A percentile compares a stretch with the other conserved stretches of the same genome.
phyloP scores from a whole-genome alignment of 768 basidiomycete genomes.

The Boletus pseudo-olivaceus region DNA sequence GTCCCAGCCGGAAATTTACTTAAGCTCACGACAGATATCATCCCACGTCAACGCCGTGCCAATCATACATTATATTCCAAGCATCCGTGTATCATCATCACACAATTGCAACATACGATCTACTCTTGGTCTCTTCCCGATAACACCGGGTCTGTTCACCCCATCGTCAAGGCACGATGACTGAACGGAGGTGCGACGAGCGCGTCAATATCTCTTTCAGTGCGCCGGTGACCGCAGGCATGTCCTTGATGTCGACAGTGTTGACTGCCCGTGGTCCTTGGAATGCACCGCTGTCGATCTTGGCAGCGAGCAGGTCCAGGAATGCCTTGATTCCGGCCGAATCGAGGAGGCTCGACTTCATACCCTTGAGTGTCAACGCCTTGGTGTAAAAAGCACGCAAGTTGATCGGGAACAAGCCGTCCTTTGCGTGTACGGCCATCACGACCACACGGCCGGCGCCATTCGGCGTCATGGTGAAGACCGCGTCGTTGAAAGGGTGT shows the following conservation, averaged over 20 bases:
- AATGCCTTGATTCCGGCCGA: constrained; percentile 25
- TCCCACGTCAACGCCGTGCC: neutral
- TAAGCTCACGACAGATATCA: neutral
- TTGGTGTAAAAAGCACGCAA: constrained; percentile 34
- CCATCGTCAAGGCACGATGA: constrained; percentile 21
- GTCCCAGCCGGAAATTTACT: no score
- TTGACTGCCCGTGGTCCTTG: constrained; percentile 27
- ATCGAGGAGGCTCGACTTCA: constrained; percentile 27
- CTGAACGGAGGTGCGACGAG: constrained; percentile 28
- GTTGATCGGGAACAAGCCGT: constrained; percentile 29
- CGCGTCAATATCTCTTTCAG: constrained; percentile 25
- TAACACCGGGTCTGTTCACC: neutral
- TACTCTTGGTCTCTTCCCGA: no score
- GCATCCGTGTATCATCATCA: neutral
- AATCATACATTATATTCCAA: neutral
- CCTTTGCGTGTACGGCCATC: constrained; percentile 34
- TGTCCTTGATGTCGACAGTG: constrained; percentile 20
- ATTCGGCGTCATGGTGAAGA: constrained; percentile 31
- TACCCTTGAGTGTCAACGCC: constrained; percentile 29
- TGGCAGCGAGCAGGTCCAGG: constrained; percentile 26
- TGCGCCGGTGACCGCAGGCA: constrained; percentile 16
- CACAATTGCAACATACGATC: neutral
- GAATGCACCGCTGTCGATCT: constrained; percentile 29
- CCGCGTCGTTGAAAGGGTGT: constrained; percentile 32
- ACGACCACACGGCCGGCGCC: constrained; percentile 34